Evolutionary conservation across 129 eudicot genomes (phyloP).

Genomic region (Centella asiatica): DNA sequence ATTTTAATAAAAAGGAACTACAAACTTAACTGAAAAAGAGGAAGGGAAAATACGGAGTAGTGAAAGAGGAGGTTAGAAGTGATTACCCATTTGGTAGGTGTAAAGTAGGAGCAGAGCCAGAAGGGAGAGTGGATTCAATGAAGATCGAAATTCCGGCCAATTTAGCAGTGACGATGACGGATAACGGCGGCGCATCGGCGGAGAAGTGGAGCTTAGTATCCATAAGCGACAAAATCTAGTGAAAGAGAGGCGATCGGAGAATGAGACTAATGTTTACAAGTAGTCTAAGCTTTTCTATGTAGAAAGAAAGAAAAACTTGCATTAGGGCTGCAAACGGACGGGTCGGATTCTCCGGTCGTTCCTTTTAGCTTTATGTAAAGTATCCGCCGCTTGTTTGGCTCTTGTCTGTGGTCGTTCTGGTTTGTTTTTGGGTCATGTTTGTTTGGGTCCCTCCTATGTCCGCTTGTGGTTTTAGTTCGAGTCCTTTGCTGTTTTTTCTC

Average conservation of each 20-base stretch:
- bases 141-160: slow-evolving; percentile 39
- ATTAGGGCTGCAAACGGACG: background rate
- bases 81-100: slow-evolving; percentile 44
- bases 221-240: slow-evolving; percentile 7
- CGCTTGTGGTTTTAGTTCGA: too few relatives aligned
- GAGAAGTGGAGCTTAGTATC: slow-evolving; percentile 40
- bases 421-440: too few relatives aligned
- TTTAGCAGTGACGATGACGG: slow-evolving; percentile 45
- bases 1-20: too few relatives aligned
- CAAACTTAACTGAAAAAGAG: too few relatives aligned
- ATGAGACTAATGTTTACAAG: background rate
- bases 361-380: too few relatives aligned
- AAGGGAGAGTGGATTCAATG: slow-evolving; percentile 23
- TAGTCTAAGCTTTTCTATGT: too few relatives aligned
- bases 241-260: background rate
- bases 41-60: too few relatives aligned
- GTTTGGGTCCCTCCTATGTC: too few relatives aligned
- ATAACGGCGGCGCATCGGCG: slow-evolving; percentile 55
- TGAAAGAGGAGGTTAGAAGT: background rate
- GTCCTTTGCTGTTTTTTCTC: too few relatives aligned
- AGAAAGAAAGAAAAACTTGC: background rate
- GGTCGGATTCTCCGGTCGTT: too few relatives aligned
- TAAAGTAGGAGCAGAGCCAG: slow-evolving; percentile 46
- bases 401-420: too few relatives aligned
- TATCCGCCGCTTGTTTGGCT: too few relatives aligned